Evolutionary conservation across 2,329 filamentous ascomycete species (phyloP).

Genomic region (Lasiodiplodia sp.): DNA sequence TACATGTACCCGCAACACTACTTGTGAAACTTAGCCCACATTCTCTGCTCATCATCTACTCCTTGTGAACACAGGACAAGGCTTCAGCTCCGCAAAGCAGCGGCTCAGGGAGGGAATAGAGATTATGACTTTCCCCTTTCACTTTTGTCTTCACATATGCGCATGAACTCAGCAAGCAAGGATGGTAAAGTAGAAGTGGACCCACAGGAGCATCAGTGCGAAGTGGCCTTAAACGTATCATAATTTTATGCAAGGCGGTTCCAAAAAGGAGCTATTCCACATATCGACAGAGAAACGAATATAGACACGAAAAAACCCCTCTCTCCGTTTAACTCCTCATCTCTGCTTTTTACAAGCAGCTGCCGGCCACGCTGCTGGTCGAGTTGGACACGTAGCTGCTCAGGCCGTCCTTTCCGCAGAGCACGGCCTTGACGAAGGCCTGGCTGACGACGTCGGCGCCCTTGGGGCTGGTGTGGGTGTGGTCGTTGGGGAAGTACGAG

Average conservation of each 20-base stretch:
- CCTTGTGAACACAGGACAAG: no score
- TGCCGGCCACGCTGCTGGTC: constrained; percentile 41
- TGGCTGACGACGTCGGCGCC: constrained; percentile 64
- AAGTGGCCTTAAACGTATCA: background rate
- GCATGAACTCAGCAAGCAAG: background rate
- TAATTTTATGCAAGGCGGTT: background rate
- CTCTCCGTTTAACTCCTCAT: background rate
- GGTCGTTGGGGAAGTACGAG: constrained; percentile 63
- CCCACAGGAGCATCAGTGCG: background rate
- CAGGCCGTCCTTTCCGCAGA: constrained; percentile 51
- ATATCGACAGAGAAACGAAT: background rate
- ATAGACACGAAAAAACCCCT: background rate
- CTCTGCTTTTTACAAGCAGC: constrained; percentile 33
- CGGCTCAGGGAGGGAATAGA: no score
- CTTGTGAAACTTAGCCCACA: no score
- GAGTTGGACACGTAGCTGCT: constrained; percentile 44
- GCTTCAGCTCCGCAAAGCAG: no score
- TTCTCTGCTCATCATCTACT: no score
- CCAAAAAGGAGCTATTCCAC: background rate
- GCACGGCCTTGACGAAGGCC: constrained; percentile 65
- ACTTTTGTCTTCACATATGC: background rate
- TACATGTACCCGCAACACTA: no score
- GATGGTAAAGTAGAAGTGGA: background rate
- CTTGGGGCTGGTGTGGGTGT: constrained; percentile 66
- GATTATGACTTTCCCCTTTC: background rate